These are phyloP conservation scores for Plasmopara viticola DNA, from an alignment of 352 stramenopile genomes.

Conservation along the genomic window DNA sequence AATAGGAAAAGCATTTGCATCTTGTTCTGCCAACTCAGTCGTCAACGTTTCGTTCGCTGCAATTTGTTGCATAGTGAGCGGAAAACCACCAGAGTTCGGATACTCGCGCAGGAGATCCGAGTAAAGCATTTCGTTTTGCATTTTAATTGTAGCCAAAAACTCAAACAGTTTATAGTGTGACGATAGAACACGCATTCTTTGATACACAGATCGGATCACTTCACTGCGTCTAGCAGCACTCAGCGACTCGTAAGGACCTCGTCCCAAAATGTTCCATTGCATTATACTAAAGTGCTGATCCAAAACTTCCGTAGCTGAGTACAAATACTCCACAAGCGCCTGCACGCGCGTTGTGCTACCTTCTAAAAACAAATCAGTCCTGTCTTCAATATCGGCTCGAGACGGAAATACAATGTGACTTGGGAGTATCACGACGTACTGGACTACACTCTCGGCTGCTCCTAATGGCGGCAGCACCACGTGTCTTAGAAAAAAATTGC, in stretches of 20 bases:
- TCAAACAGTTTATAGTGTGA: slow-evolving; percentile 78
- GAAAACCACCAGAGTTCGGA: slow-evolving; percentile 40
- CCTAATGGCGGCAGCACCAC: slow-evolving; percentile 62
- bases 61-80: slow-evolving; percentile 36
- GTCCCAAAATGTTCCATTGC: slow-evolving; percentile 80
- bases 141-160: slow-evolving; percentile 76
- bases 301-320: slow-evolving; percentile 76
- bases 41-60: slow-evolving; percentile 34
- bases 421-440: slow-evolving; percentile 72
- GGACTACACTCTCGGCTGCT: slow-evolving; percentile 57
- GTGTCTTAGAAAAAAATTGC: slow-evolving; percentile 56
- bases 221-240: slow-evolving; percentile 45
- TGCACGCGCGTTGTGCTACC: slow-evolving; percentile 69
- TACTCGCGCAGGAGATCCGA: slow-evolving; percentile 50
- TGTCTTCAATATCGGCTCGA: slow-evolving; percentile 64
- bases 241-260: slow-evolving; percentile 75
- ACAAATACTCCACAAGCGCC: slow-evolving; percentile 71
- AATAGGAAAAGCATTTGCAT: slow-evolving; percentile 59
- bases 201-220: slow-evolving; percentile 63
- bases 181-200: slow-evolving; percentile 64
- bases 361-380: slow-evolving; percentile 68
- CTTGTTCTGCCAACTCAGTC: slow-evolving; percentile 40
- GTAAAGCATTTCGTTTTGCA: slow-evolving; percentile 84
- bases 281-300: slow-evolving; percentile 84
- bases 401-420: slow-evolving; percentile 76